Percentiles rank a stretch among this genome's conserved stretches.
Evolutionary conservation across 805 yeast species (phyloP).

Genomic region (Candida morakotiae): DNA sequence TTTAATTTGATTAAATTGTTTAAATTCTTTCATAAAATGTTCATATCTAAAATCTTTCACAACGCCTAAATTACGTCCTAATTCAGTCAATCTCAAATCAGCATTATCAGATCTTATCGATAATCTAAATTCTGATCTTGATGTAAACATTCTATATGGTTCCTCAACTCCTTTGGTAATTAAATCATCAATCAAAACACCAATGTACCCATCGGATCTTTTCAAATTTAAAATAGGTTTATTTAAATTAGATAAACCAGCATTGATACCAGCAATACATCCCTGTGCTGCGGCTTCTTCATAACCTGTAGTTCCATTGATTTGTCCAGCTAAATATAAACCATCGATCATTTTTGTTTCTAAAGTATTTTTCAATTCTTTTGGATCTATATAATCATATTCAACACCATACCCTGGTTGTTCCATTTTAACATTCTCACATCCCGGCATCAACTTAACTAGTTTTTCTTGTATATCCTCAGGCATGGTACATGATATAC

Average conservation of each 20-base stretch:
- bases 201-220: constrained; percentile 84
- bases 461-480: constrained; percentile 79
- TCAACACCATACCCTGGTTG: constrained; percentile 99
- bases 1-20: constrained; percentile 41
- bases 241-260: constrained; percentile 56
- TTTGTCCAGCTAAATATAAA: constrained; percentile 89
- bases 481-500: constrained; percentile 95
- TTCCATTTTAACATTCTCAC: constrained; percentile 80
- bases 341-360: constrained; percentile 82
- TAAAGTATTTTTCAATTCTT: constrained; percentile 71
- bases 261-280: constrained; percentile 90
- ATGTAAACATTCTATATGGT: constrained; percentile 97
- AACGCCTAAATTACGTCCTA: constrained; percentile 64
- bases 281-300: constrained; percentile 99
- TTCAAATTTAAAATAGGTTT: constrained; percentile 49
- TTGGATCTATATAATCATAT: constrained; percentile 93
- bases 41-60: constrained; percentile 58
- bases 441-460: constrained; percentile 77
- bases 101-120: constrained; percentile 94
- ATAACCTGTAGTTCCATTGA: constrained; percentile 97
- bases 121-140: constrained; percentile 89
- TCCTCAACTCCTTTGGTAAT: constrained; percentile 94
- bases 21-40: constrained; percentile 40
- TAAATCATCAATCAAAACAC: constrained; percentile 89
- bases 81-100: constrained; percentile 72